phyloP scores from a whole-genome alignment of 257 asterid genomes.

The Leonotis leonurus region DNA sequence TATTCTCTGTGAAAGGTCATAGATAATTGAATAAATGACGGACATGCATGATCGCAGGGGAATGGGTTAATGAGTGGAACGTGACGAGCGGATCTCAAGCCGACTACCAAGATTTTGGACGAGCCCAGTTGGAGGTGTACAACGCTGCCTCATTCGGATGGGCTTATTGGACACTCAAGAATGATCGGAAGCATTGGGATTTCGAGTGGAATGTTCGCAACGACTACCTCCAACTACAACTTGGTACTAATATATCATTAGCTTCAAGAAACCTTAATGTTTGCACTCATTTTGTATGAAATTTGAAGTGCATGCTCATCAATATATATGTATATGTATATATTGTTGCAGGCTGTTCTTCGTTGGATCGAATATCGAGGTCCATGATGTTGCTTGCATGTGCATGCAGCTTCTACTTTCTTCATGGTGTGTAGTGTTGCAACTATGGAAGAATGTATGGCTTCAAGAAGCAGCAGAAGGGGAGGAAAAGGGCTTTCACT shows the following conservation, averaged over 20 bases:
- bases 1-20: too few relatives aligned
- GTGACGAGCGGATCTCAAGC: slow-evolving; percentile 38
- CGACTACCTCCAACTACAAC: slow-evolving; percentile 52
- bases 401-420: slow-evolving; percentile 12
- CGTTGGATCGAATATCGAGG: slow-evolving; percentile 12
- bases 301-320: neutral
- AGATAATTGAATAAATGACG: too few relatives aligned
- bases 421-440: slow-evolving; percentile 2
- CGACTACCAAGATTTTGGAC: slow-evolving; percentile 64
- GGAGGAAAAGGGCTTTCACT: neutral
- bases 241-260: slow-evolving; percentile 20
- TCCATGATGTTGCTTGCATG: slow-evolving; percentile 21
- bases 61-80: slow-evolving; percentile 82
- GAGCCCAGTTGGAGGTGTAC: slow-evolving; percentile 62
- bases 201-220: slow-evolving; percentile 71
- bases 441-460: neutral
- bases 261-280: neutral
- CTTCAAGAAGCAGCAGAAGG: neutral
- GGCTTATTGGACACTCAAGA: slow-evolving; percentile 73
- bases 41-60: slow-evolving; percentile 62
- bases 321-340: too few relatives aligned
- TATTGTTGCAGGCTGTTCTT: slow-evolving; percentile 28
- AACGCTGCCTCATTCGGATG: slow-evolving; percentile 74
- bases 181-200: slow-evolving; percentile 73
- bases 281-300: neutral